Evolutionary conservation across 805 yeast species (phyloP), one percentile per base, ranked within the genome.

Genomic region (Cyberlindnera maritima): DNA sequence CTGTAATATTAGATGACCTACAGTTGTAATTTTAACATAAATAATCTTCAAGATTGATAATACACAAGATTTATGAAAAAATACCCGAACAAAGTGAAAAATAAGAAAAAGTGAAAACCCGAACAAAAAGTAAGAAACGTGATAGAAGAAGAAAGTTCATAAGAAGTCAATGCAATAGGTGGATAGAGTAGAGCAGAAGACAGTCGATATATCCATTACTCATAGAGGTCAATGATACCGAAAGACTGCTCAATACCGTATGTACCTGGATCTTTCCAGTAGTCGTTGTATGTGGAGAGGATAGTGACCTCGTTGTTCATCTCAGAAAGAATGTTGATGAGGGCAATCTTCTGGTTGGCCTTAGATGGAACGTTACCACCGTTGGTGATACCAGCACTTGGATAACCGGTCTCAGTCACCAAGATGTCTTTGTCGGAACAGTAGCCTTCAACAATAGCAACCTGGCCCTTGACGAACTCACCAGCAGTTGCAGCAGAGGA

Each of bases 391-490:
- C 97, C 97, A 35, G 72, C 69, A 56, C 83, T 79, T 58, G 97
- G 97, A 64, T 88, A 90, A 37, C 97, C 97, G 5, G 96, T 89
- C 67, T 90, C 97, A 18, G 95, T 83, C 46, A 90, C 80, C 18
- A 71, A 55, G 32, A 87, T 81, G 8, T 69, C 65, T 64, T 75
- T 70, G 48, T 70, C 67, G 25, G 77, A 69, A 43, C 97, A 90
- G 39, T 73, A 67, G 14, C 65, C 66, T 55, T 75, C 66, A 21
- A 82, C 82, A 47, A 82, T 62, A 19, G 58, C 64, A 52, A 79
- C 70, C 69, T 91, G 95, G 28, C 80, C 79, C 41, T 70, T 65
- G 37, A 88, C 80, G 58, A 86, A 91, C 9, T 70, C 39, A 39
- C 97, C 97, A 3, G 96, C 81, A 35, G 77, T 71, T 23, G 67